A percentile compares a stretch with the other conserved stretches of the same genome.
These are phyloP conservation scores for Termitomyces sp. DNA, from an alignment of 768 basidiomycete genomes.

Conservation along the genomic window DNA sequence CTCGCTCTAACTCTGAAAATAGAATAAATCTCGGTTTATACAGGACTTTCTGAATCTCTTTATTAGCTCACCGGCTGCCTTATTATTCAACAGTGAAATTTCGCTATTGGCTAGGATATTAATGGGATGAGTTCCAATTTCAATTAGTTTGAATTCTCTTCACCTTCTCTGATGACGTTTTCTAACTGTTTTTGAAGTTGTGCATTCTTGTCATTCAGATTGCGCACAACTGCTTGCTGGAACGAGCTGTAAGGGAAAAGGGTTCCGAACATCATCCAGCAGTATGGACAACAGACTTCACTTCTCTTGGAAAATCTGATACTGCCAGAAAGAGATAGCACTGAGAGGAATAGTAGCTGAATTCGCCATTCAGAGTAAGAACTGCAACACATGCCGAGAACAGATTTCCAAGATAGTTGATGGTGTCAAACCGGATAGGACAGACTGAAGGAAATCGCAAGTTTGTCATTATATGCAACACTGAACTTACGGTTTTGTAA, in stretches of 20 bases:
- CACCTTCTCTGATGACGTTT: slow-evolving; percentile 82
- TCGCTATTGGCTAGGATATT: slow-evolving; percentile 62
- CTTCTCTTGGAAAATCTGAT: slow-evolving; percentile 86
- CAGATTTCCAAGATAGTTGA: slow-evolving; percentile 77
- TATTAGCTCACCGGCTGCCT: slow-evolving; percentile 47
- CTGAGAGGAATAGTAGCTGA: slow-evolving; percentile 25
- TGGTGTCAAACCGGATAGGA: slow-evolving; percentile 75
- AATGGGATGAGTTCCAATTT: background rate
- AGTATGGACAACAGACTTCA: slow-evolving; percentile 19
- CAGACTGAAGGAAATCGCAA: slow-evolving; percentile 46
- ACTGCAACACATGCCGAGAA: slow-evolving; percentile 44
- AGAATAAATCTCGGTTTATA: background rate
- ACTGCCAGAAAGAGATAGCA: slow-evolving; percentile 88
- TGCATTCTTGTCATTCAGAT: slow-evolving; percentile 75
- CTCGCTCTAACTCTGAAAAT: slow-evolving; percentile 63
- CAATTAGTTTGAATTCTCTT: background rate
- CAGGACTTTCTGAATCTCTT: background rate
- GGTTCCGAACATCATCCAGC: background rate
- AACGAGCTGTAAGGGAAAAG: slow-evolving; percentile 49
- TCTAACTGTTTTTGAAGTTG: slow-evolving; percentile 83
- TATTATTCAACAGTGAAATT: slow-evolving; percentile 62
- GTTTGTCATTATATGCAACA: slow-evolving; percentile 27
- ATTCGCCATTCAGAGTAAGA: background rate
- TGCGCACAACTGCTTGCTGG: slow-evolving; percentile 78
- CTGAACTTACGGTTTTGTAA: slow-evolving; percentile 69